A percentile compares a stretch with the other conserved stretches of the same genome.
Conservation (phyloP, 2,329 filamentous ascomycete genomes). For the Aciculosporium take region DNA sequence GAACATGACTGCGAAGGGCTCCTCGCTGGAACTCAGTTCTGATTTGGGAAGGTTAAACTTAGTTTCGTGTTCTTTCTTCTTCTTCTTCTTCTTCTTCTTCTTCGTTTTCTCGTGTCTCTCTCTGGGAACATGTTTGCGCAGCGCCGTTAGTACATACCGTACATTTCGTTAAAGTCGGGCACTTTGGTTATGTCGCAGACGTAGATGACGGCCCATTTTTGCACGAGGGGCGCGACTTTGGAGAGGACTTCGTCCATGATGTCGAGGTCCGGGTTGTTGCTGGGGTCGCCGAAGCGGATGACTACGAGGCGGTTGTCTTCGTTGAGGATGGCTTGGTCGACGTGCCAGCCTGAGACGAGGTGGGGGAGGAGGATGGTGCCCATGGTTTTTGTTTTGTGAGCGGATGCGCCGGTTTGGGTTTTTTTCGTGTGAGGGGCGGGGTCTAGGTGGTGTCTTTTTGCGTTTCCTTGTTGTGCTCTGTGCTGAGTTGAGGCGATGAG, state of each 20-base stretch:
- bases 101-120: too few relatives aligned
- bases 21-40: constrained; percentile 18
- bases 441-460: too few relatives aligned
- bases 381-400: constrained; percentile 25
- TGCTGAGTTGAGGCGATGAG: too few relatives aligned
- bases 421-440: too few relatives aligned
- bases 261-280: constrained; percentile 61
- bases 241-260: constrained; percentile 85
- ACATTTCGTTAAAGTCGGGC: constrained; percentile 93
- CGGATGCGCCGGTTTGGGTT: neutral
- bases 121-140: neutral
- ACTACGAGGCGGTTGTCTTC: constrained; percentile 89
- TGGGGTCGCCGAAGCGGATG: constrained; percentile 64
- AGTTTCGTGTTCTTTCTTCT: neutral
- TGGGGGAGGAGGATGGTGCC: constrained; percentile 89
- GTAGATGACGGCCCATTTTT: constrained; percentile 88
- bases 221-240: constrained; percentile 82
- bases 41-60: neutral
- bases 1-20: constrained; percentile 89
- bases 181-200: constrained; percentile 86
- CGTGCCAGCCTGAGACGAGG: constrained; percentile 86
- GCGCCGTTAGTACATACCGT: constrained; percentile 32
- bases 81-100: neutral
- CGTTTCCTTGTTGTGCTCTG: neutral
- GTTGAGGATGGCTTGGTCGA: constrained; percentile 80